Base-by-base conservation (phyloP, 2,329 filamentous ascomycete species). In the Stromatinia cepivora region DNA sequence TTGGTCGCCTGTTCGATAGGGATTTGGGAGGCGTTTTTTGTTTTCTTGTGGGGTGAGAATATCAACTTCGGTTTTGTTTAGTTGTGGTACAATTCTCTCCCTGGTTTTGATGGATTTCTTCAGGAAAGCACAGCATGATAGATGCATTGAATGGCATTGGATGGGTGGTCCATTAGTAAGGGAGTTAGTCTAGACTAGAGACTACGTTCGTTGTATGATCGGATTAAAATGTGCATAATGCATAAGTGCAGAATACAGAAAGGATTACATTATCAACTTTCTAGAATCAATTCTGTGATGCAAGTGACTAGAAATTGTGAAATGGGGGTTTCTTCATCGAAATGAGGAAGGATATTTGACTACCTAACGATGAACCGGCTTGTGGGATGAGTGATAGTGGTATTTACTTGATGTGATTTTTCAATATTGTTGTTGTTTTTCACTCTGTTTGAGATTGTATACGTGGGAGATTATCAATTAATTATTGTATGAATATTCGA, bases 201-300 rank as follows among this genome's bases (percentile, higher is more conserved):
- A 50, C 20, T n/a, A 50, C 28, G 59, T 62, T 62, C 58, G 28
- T 48, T 48, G 59, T 62, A 62, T 34, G 11, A 48, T 62, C 48
- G 48, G 11, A 48, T 62, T 62, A 62, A 11, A 62, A 62, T 10
- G 17, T 17, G 20, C 58, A 62, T 34, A 22, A 28, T 54, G 52
- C 10, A 54, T 31, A 31, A 25, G 28, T 34, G 58, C 58, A 48
- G 20, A 17, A 50, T 22, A 25, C 50, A 62, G 11, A 62, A 62
- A 34, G 10, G 58, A 62, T 62, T 36, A 25, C 13, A 48, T 46
- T 45, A 31, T 31, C 20, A 25, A 50, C 3, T 31, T 31, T 3
- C 3, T 31, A 4, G 3, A 31, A 31, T 31, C 3, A 31, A 31
- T 34, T 36, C 22, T 48, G 7, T 36, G 4, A 34, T 62, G 28